Evolutionary conservation across 306 rosid species (phyloP).

Genomic region (Prunus kanzakura): DNA sequence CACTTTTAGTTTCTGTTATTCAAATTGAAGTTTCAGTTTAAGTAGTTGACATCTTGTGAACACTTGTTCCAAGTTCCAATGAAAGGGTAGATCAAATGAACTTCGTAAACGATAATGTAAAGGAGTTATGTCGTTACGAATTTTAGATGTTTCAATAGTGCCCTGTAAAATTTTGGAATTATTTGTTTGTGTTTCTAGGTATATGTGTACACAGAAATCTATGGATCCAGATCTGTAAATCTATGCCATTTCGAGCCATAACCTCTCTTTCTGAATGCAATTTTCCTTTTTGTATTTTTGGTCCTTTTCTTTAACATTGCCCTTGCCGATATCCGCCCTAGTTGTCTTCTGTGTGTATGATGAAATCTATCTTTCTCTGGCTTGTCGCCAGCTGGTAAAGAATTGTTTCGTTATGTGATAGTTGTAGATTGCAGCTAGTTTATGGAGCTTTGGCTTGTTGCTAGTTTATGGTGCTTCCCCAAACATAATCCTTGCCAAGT

Average conservation of each 20-base stretch:
- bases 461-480: neutral
- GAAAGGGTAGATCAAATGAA: conserved; percentile 2
- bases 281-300: neutral
- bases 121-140: conserved; percentile 7
- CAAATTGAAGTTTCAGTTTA: neutral
- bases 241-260: neutral
- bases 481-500: neutral
- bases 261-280: neutral
- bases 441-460: neutral
- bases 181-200: neutral
- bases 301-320: neutral
- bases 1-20: neutral
- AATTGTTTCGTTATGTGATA: neutral
- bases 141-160: neutral
- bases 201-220: neutral
- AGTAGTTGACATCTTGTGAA: conserved; percentile 5
- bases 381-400: neutral
- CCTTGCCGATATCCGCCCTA: neutral
- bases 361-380: neutral
- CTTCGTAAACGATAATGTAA: neutral
- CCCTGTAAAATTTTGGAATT: neutral
- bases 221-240: neutral
- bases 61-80: conserved; percentile 6
- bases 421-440: neutral
- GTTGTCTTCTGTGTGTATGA: neutral